These are phyloP conservation scores for Aspergillus affinis DNA, from an alignment of 495 filamentous ascomycete genomes.

Conservation along the genomic window DNA sequence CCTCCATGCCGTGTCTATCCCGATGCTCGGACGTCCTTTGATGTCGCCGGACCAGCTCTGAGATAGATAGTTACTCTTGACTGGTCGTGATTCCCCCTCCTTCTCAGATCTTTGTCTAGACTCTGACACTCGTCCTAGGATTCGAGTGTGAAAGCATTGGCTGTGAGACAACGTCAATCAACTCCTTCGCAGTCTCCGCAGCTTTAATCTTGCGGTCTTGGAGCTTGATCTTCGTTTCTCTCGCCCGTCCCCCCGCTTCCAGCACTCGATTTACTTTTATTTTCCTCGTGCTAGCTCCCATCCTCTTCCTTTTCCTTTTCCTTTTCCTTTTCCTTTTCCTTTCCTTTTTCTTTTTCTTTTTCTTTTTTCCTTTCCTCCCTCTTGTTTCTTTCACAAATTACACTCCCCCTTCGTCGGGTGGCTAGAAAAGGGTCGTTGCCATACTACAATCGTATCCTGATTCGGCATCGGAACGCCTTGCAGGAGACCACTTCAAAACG, in stretches of 20 bases:
- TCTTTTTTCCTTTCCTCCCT: slow-evolving; percentile 5
- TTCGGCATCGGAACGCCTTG: not conserved
- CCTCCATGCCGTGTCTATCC: slow-evolving; percentile 23
- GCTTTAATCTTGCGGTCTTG: slow-evolving; percentile 1
- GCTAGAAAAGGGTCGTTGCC: not conserved
- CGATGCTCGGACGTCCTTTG: slow-evolving; percentile 12
- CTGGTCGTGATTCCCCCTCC: slow-evolving; percentile 16
- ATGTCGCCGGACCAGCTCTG: slow-evolving; percentile 11
- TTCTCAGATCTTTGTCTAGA: slow-evolving; percentile 21
- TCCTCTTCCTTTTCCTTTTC: not conserved
- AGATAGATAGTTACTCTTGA: slow-evolving; percentile 8
- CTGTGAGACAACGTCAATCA: not conserved
- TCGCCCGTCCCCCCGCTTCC: slow-evolving; percentile 3
- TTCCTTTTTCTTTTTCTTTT: too few relatives aligned
- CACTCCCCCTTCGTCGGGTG: not conserved
- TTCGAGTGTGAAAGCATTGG: not conserved
- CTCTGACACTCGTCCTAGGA: not conserved
- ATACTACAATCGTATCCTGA: not conserved
- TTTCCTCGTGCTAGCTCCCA: not conserved
- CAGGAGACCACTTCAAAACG: not conserved
- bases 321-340: slow-evolving; percentile 6
- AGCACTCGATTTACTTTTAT: not conserved
- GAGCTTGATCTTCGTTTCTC: slow-evolving; percentile 4
- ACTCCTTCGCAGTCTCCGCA: not conserved
- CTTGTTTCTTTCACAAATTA: slow-evolving; percentile 2